These are phyloP conservation scores for Tricholoma furcatifolium DNA, from an alignment of 768 basidiomycete genomes.

Conservation along the genomic window DNA sequence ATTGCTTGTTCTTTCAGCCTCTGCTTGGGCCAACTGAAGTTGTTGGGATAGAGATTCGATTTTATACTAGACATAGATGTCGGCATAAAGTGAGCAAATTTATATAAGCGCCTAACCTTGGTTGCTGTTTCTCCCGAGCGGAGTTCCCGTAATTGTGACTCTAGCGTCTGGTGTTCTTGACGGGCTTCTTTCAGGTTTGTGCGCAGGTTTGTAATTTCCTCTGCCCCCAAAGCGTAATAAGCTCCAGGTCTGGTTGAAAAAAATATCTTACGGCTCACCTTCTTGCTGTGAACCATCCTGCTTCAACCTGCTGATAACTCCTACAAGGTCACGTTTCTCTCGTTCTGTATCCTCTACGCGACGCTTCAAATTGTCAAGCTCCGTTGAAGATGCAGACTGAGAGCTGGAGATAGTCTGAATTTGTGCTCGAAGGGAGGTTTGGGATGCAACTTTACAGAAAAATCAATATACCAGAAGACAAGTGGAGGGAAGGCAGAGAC, in stretches of 20 bases:
- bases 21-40: constrained; percentile 71
- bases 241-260: neutral
- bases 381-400: constrained; percentile 61
- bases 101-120: constrained; percentile 44
- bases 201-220: constrained; percentile 71
- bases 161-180: constrained; percentile 67
- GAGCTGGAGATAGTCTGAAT: constrained; percentile 56
- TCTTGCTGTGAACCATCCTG: constrained; percentile 73
- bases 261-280: constrained; percentile 47
- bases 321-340: constrained; percentile 88
- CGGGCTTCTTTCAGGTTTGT: constrained; percentile 71
- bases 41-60: constrained; percentile 83
- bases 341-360: constrained; percentile 76
- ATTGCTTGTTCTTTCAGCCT: constrained; percentile 66
- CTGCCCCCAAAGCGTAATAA: constrained; percentile 33
- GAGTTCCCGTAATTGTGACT: constrained; percentile 69
- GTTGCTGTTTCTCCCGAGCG: constrained; percentile 75
- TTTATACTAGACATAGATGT: constrained; percentile 62
- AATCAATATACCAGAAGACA: constrained; percentile 18
- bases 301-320: constrained; percentile 79
- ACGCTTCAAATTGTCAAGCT: constrained; percentile 55
- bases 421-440: constrained; percentile 50
- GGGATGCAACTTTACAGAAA: constrained; percentile 39
- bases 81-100: neutral
- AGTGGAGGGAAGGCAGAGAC: constrained; percentile 4